Base-by-base conservation (phyloP, 1,139 yeast genomes). In the Candida sp. region DNA sequence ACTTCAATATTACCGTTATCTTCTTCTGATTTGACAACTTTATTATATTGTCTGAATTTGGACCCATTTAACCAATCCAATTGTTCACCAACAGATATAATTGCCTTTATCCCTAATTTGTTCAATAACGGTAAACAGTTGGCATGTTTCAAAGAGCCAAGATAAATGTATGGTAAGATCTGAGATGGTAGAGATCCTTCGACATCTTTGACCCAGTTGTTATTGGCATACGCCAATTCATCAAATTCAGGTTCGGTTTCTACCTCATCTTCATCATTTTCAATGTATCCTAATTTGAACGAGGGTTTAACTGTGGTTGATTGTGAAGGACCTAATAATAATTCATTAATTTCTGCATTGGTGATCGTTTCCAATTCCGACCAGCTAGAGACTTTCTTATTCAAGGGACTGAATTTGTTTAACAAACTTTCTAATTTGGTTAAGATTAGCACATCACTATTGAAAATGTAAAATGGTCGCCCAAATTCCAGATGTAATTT, bases 91-190 rank as follows among this genome's bases (percentile, higher is more conserved):
- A 93, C 97, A 2, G 96, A 85, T 5, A 93, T 81, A 11, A 93
- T 75, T 46, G 87, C 81, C 25, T 75, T 77, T 44, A 93, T 88
- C 0, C 90, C 93, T 21, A 93, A 64, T 42, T 75, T 76, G 29
- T 68, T 63, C 45, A 93, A 67, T 53, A 91, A 64, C 4, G 81
- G 79, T 3, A 85, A 74, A 53, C 84, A 79, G 49, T 81, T 82
- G 5, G 98, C 98, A 64, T 93, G 97, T 40, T 69, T 77, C 42
- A 90, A 68, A 2, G 95, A 85, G 0, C 99, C 99, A 44, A 93
- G 70, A 58, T 90, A 93, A 53, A 93, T 63, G 61, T 91, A 93
- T 0, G 95, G 88, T 41, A 91, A 64, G 3, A 93, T 84, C 43
- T 87, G 71, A 0, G 89, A 82, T 1, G 95, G 95, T 25, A 86